Base-by-base conservation (phyloP, 202 grass and related monocot genomes). In the Panicum virgatum region DNA sequence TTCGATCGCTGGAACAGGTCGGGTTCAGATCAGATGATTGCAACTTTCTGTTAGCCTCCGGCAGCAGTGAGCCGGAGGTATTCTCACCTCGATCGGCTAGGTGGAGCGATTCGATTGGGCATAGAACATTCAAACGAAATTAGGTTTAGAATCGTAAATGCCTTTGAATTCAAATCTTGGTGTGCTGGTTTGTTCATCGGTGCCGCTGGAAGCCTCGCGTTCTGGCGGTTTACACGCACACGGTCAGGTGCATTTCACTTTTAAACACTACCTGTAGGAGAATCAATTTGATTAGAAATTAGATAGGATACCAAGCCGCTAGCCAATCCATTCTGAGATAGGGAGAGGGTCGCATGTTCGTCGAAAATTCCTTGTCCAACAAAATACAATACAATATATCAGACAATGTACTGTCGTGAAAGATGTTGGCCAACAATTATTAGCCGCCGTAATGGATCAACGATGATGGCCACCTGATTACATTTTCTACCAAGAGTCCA, bases 391-490 rank as follows among this genome's bases (percentile, higher is more conserved):
- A 27, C 11, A 12, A 5, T 72, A 12, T 67, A 16, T 25, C 23
- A 3, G 27, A 66, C 13, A 39, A 4, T 3, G 0, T 36, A 29
- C 51, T 9, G 12, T 12, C 52, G 27, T 69, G 81, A 69, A 84
- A 62, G 76, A 63, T 80, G 72, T 15, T 65, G 72, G 46, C 1
- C 6, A 34, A 14, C 38, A 71, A 70, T 73, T 73, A 70, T 73
- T 73, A 79, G 86, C 67, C 67, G 67, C 64, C 71, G 46, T 59
- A 23, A 44, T 50, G 69, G 67, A 84, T 68, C 60, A 58, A 10
- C 3, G 32, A 20, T 23, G 29, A 13, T 30, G 42, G 27, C 5
- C 23, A 2, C 2, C 10, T 79, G 50, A 67, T 29, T 61, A 59
- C 34, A 43, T 75, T 75, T 64, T 27, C 7, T 9, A 10, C 14